Evolutionary conservation across 2,329 filamentous ascomycete genomes (phyloP).

Genomic region (Scedosporium apiospermum): DNA sequence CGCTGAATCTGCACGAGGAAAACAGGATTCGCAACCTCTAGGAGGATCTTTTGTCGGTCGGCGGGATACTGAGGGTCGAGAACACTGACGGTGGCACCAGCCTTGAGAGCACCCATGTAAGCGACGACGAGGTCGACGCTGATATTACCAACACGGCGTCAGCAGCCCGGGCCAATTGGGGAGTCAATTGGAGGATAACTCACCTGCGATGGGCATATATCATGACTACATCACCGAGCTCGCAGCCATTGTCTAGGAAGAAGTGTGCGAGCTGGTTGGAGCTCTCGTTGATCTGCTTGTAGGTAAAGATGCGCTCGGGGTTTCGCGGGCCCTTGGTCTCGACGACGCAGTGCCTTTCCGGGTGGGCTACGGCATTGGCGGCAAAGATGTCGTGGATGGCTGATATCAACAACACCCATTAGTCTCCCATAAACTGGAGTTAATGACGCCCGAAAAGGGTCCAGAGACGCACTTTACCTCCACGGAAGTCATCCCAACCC

Average conservation of each 20-base stretch:
- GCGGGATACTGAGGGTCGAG: conserved; percentile 79
- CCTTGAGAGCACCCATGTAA: conserved; percentile 62
- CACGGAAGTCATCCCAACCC: conserved; percentile 49
- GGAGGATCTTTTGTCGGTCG: conserved; percentile 42
- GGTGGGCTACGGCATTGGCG: conserved; percentile 56
- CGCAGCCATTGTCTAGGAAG: conserved; percentile 61
- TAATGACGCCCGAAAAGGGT: neutral
- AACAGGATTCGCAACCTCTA: conserved; percentile 68
- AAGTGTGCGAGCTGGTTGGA: conserved; percentile 75
- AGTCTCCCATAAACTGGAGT: neutral
- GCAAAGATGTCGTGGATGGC: conserved; percentile 63
- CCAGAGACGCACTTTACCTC: conserved; percentile 18
- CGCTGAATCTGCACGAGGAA: conserved; percentile 65
- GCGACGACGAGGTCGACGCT: conserved; percentile 54
- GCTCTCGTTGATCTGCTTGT: conserved; percentile 76
- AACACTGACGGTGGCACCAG: conserved; percentile 54
- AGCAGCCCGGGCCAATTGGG: neutral
- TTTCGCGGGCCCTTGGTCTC: conserved; percentile 33
- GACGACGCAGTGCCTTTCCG: conserved; percentile 44
- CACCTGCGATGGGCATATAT: conserved; percentile 69
- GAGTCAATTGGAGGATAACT: conserved; percentile 25
- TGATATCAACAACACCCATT: conserved; percentile 1
- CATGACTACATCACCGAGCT: conserved; percentile 84
- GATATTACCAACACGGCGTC: neutral
- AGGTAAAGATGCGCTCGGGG: conserved; percentile 63